phyloP scores from a whole-genome alignment of 75 land plant species.

The Cryptomeria japonica region DNA sequence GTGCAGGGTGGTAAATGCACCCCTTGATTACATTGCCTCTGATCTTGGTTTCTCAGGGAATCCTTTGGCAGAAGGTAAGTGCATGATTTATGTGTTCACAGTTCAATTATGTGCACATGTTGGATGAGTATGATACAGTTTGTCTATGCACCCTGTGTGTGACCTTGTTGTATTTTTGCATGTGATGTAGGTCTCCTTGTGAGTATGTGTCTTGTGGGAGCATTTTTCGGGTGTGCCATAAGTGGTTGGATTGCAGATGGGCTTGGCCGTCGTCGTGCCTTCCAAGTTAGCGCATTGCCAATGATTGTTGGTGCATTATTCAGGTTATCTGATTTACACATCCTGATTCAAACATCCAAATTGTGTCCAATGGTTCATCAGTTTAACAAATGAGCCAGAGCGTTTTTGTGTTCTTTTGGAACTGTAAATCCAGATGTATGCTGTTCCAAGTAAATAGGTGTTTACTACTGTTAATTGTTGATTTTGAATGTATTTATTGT shows the following conservation, averaged over 20 bases:
- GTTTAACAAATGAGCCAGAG: not conserved
- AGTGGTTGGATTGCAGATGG: constrained; percentile 92
- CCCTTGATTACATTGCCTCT: constrained; percentile 77
- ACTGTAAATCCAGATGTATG: not conserved
- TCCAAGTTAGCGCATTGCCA: constrained; percentile 82
- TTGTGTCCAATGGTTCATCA: constrained; percentile 7
- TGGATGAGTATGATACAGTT: not conserved
- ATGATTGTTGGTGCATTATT: constrained; percentile 75
- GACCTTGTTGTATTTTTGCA: not conserved
- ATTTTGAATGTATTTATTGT: not conserved
- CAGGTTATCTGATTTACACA: constrained; percentile 20
- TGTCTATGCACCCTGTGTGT: not conserved
- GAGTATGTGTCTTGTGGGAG: constrained; percentile 82
- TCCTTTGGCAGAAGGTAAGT: constrained; percentile 77
- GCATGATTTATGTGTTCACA: not conserved
- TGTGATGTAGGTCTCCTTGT: constrained; percentile 74
- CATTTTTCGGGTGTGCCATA: constrained; percentile 71
- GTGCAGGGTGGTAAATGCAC: constrained; percentile 86
- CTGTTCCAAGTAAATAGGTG: not conserved
- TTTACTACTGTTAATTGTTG: not conserved
- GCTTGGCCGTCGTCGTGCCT: constrained; percentile 74
- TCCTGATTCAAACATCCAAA: not conserved
- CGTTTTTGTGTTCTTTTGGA: not conserved
- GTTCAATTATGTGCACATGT: not conserved
- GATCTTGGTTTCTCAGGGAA: constrained; percentile 88